Base-by-base conservation (phyloP, 371 early-diverging fungal species). In the Mucor lusitanicus region DNA sequence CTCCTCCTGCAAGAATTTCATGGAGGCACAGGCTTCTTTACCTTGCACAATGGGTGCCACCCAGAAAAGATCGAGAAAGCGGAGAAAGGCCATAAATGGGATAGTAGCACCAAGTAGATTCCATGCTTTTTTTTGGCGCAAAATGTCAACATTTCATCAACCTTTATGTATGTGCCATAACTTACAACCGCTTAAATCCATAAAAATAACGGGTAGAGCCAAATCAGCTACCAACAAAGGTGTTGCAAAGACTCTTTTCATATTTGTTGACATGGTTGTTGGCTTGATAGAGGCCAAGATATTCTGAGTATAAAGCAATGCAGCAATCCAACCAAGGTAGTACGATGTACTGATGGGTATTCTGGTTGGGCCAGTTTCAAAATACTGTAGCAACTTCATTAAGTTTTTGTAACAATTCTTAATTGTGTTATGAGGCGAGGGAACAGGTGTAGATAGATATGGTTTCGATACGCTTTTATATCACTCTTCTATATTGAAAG, bases 41-140 rank as follows among this genome's bases (percentile, higher is more conserved):
- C 60, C 53, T 39, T 66, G 66, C n/a, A 66, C 30, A 21, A 48
- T 30, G 37, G 66, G 60, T 15, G 66, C 66, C 13, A 66, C 28
- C 66, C 50, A 66, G 23, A 59, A 60, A 8, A 66, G 66, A 66
- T 66, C 66, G 11, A 50, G 21, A 60, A 53, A 66, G 44, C 66
- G 66, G 42, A 66, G 66, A 59, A 66, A 66, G 7, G 54, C 54
- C 60, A 66, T 66, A 50, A 66, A 66, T 6, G 54, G 60, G 30
- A 66, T 60, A 27, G 66, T 66, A 8, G 66, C 66, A 66, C 66
- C 66, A 53, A 66, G 60, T 39, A 66, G 40, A 56, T 66, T 66
- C 60, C 66, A 66, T 28, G 66, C 66, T 65, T 59, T 59, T 59
- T 28, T 19, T n/a, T n/a, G n/a, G 9, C 3, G 28, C 13, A 1